Conservation (phyloP, 768 basidiomycete genomes). For the Xerocomus spinulosus region DNA sequence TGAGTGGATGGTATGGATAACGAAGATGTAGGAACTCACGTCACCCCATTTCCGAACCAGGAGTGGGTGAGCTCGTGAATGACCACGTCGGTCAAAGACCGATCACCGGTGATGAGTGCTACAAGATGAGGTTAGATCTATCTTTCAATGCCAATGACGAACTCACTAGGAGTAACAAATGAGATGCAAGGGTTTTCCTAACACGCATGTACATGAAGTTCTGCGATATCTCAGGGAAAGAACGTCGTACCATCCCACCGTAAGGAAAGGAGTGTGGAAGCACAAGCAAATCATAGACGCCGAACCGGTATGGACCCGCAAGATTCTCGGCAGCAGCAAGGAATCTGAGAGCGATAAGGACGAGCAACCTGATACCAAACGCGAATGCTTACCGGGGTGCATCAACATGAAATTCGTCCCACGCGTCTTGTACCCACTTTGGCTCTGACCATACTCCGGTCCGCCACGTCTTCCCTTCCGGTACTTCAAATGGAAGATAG, state of each 20-base stretch:
- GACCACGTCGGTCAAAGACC: conserved; percentile 81
- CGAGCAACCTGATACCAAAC: neutral
- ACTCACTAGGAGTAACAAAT: conserved; percentile 81
- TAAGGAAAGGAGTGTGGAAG: conserved; percentile 92
- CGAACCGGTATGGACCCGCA: conserved; percentile 73
- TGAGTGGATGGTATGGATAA: neutral
- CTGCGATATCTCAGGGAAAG: neutral
- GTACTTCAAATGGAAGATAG: conserved; percentile 60
- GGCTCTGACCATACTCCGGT: conserved; percentile 93
- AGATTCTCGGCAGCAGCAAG: conserved; percentile 68
- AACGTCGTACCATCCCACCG: conserved; percentile 69
- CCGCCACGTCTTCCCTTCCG: conserved; percentile 69
- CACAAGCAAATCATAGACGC: conserved; percentile 85
- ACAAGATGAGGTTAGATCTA: neutral
- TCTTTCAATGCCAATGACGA: neutral
- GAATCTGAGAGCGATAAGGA: conserved; percentile 45
- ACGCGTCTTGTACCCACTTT: conserved; percentile 66
- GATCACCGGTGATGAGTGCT: conserved; percentile 86
- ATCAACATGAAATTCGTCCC: conserved; percentile 87
- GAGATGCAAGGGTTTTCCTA: conserved; percentile 89
- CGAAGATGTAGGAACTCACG: conserved; percentile 38
- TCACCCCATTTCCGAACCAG: conserved; percentile 89
- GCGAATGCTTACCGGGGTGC: conserved; percentile 55
- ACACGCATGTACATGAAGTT: conserved; percentile 1
- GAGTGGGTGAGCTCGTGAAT: conserved; percentile 85